A percentile compares a stretch with the other conserved stretches of the same genome.
These are phyloP conservation scores for Tuber melanosporum DNA, from an alignment of 495 filamentous ascomycete species.

Conservation along the genomic window DNA sequence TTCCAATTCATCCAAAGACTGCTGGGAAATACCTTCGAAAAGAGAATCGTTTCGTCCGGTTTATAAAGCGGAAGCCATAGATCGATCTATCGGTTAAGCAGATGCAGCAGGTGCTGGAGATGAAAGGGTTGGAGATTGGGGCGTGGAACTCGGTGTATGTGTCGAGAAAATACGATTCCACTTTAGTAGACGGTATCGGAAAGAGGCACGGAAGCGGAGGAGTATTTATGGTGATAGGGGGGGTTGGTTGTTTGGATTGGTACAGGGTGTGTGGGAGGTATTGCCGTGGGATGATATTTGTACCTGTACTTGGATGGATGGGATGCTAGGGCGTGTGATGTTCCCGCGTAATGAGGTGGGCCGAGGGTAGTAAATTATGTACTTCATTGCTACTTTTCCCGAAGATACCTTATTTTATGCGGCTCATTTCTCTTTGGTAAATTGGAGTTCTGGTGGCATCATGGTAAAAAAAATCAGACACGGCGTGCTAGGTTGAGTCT, in stretches of 20 bases:
- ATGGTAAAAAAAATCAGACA: neutral
- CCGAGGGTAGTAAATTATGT: neutral
- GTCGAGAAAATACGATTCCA: neutral
- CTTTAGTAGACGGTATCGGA: neutral
- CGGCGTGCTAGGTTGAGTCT: neutral
- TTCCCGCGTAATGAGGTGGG: neutral
- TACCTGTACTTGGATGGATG: neutral
- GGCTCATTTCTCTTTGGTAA: neutral
- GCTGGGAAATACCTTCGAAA: conserved; percentile 7
- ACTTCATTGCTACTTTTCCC: neutral
- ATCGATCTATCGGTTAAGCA: neutral
- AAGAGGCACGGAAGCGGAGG: neutral
- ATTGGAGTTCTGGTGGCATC: neutral
- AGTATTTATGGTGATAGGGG: neutral
- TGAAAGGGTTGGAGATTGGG: neutral
- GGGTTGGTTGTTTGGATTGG: neutral
- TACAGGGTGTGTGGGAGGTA: neutral
- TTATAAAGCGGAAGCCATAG: neutral
- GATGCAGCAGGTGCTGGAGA: neutral
- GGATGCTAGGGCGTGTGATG: neutral
- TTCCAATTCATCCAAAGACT: conserved; percentile 5
- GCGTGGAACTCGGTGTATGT: neutral
- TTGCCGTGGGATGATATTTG: neutral
- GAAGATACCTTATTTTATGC: neutral
- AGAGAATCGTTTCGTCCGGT: neutral